Evolutionary conservation across 2,329 filamentous ascomycete genomes (phyloP), one percentile per base, ranked within the genome.

Genomic region (Dothiorella sarmentorum): DNA sequence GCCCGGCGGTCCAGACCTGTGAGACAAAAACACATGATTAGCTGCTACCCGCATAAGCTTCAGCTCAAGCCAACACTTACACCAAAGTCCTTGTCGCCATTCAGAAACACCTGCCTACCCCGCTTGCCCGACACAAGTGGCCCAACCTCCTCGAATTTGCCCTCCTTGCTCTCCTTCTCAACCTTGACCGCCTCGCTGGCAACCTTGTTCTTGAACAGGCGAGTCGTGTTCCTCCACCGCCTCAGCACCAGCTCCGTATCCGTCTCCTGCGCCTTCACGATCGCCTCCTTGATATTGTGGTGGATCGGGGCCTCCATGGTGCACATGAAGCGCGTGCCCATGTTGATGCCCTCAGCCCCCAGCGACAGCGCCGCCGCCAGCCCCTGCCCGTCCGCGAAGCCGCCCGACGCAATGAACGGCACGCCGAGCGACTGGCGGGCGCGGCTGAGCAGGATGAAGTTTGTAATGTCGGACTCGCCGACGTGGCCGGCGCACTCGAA

Each of bases 281-380:
- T 99, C 65, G 89, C 82, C 73, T 95, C 82, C 82, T 99, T 99
- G 79, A 99, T 91, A 65, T 96, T 96, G 49, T 85, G 73, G 76
- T 99, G 94, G 63, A 99, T 89, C 0, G 94, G 94, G 15, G 92
- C 87, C 76, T 97, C 94, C 43, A 93, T 81, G 0, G 94, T 97
- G 78, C 89, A 93, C 90, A 99, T 95, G 79, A 97, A 99, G 40
- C 94, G 82, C 9, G 94, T 99, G 60, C 94, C 94, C 94, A 99
- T 99, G 77, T 99, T 99, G 77, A 97, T 87, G 63, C 94, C 94
- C 72, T 90, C 90, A 0, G 94, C 94, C 33, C 94, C 94, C 11
- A 99, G 82, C 38, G 88, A 87, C 66, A 99, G 79, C 7, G 94
- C 94, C 2, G 93, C 94, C 1, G 94, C 94, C 18, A 99, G 82